Percentiles rank a stretch among this genome's conserved stretches.
phyloP scores from a whole-genome alignment of 2,329 filamentous ascomycete genomes.

The Gremmenia infestans region DNA sequence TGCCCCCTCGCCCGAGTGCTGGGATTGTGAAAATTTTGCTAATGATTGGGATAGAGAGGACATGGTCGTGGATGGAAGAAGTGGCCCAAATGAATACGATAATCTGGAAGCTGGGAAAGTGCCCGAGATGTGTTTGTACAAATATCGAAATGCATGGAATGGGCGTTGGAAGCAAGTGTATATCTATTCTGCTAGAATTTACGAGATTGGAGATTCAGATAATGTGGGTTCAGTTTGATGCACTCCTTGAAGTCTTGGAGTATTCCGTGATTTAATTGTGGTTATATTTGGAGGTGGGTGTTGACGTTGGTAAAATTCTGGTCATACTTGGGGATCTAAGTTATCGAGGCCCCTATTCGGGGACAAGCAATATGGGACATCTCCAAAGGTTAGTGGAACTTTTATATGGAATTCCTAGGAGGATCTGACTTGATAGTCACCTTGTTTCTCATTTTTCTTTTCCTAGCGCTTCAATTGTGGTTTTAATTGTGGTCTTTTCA shows the following conservation, averaged over 20 bases:
- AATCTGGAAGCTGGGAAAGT: neutral
- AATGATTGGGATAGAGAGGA: conserved; percentile 48
- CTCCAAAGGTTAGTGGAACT: too few relatives aligned
- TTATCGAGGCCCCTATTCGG: too few relatives aligned
- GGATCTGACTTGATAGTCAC: too few relatives aligned
- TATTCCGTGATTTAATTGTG: neutral
- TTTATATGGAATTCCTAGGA: too few relatives aligned
- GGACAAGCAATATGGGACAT: too few relatives aligned
- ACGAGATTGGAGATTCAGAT: neutral
- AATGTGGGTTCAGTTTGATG: neutral
- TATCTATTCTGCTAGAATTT: conserved; percentile 3
- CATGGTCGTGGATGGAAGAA: conserved; percentile 72
- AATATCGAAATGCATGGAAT: conserved; percentile 19
- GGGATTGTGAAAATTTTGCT: conserved; percentile 24
- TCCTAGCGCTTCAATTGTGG: too few relatives aligned
- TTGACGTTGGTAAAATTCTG: neutral
- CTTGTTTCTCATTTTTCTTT: too few relatives aligned
- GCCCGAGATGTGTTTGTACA: conserved; percentile 17
- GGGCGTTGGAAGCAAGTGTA: conserved; percentile 17
- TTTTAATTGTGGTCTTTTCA: too few relatives aligned
- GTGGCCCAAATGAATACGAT: conserved; percentile 51
- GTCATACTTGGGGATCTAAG: neutral
- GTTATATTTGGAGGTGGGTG: neutral
- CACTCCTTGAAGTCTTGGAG: neutral
- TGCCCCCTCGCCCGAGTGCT: conserved; percentile 11